Evolutionary conservation across 2,329 filamentous ascomycete genomes (phyloP).

Genomic region (Cladosporium sp.): DNA sequence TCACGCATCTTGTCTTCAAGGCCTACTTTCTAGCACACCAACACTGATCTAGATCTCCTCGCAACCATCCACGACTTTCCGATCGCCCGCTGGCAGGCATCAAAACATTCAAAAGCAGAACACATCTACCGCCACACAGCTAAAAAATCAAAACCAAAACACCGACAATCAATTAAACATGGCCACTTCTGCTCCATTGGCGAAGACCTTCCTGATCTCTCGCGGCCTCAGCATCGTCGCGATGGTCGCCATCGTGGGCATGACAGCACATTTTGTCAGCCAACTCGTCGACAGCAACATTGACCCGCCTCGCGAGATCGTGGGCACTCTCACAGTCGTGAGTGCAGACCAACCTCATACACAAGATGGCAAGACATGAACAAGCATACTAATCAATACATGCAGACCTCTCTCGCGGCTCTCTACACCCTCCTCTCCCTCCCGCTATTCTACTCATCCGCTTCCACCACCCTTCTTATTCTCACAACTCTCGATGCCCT

Average conservation of each 20-base stretch:
- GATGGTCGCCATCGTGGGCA: slow-evolving; percentile 73
- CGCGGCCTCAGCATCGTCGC: slow-evolving; percentile 67
- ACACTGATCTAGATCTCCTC: not conserved
- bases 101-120: slow-evolving; percentile 12
- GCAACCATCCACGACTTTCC: not conserved
- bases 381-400: not conserved
- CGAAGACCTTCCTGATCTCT: slow-evolving; percentile 71
- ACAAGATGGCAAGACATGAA: not conserved
- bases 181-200: slow-evolving; percentile 62
- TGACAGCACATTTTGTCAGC: slow-evolving; percentile 77
- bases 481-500: slow-evolving; percentile 63
- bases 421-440: slow-evolving; percentile 69
- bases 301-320: slow-evolving; percentile 65
- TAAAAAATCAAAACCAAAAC: too few relatives aligned
- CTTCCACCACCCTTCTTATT: slow-evolving; percentile 70
- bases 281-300: slow-evolving; percentile 66
- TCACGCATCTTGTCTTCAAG: not conserved
- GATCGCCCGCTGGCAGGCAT: slow-evolving; percentile 26
- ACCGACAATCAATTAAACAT: slow-evolving; percentile 2
- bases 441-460: slow-evolving; percentile 76
- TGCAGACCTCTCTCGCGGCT: slow-evolving; percentile 69
- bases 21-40: not conserved
- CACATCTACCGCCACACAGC: not conserved
- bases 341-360: slow-evolving; percentile 32
- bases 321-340: slow-evolving; percentile 77